Evolutionary conservation across 176 grass and related monocot genomes (phyloP).

Genomic region (Tuctoria greenei): DNA sequence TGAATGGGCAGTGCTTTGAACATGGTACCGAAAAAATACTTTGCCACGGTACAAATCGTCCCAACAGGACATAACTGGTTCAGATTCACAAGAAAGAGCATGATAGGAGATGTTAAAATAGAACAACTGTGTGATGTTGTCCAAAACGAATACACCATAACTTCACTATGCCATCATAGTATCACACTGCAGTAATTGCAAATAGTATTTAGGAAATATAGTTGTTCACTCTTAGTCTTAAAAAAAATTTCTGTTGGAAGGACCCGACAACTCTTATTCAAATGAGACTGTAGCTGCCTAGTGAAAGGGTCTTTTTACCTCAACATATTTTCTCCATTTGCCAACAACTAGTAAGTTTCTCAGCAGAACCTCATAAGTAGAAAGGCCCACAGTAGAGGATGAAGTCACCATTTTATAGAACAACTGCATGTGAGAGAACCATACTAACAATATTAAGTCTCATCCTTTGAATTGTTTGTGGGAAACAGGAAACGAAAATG

Average conservation of each 20-base stretch:
- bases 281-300: background rate
- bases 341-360: constrained; percentile 81
- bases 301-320: constrained; percentile 44
- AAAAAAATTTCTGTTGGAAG: background rate
- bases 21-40: background rate
- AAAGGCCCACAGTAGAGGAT: constrained; percentile 50
- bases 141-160: background rate
- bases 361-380: constrained; percentile 73
- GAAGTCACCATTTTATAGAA: constrained; percentile 71
- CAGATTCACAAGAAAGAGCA: constrained; percentile 5
- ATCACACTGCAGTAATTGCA: constrained; percentile 6
- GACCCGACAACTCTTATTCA: background rate
- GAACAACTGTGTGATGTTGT: background rate
- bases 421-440: constrained; percentile 52
- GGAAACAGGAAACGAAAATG: constrained; percentile 12
- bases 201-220: constrained; percentile 23
- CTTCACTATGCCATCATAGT: background rate
- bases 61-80: background rate
- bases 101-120: constrained; percentile 10
- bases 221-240: background rate
- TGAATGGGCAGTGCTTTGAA: background rate
- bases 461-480: constrained; percentile 21
- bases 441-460: constrained; percentile 32
- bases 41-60: background rate
- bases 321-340: constrained; percentile 94